Conservation (phyloP, 352 stramenopile species). For the Pythium aristosporum region DNA sequence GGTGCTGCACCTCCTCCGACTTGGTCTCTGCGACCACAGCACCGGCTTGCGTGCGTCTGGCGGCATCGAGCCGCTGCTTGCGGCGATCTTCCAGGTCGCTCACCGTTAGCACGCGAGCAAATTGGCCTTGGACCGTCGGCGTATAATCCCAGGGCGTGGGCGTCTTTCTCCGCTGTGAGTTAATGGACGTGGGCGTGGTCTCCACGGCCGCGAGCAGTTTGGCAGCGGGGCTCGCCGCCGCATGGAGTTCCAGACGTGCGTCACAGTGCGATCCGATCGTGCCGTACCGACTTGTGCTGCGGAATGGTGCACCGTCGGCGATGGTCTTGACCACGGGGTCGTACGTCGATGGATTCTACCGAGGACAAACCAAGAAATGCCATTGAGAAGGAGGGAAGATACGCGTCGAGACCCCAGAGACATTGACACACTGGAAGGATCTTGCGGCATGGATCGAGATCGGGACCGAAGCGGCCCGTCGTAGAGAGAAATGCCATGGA, state of each 20-base stretch:
- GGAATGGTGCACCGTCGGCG: conserved; percentile 12
- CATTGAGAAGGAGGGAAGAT: background rate
- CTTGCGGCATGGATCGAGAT: conserved; percentile 36
- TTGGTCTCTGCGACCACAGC: background rate
- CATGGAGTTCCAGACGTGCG: conserved; percentile 2
- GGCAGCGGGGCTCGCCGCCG: conserved; percentile 12
- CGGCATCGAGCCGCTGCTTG: conserved; percentile 2
- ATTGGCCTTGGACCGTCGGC: conserved; percentile 38
- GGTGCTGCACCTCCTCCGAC: conserved; percentile 15
- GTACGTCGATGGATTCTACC: conserved; percentile 52
- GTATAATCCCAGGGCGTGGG: conserved; percentile 42
- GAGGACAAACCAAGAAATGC: background rate
- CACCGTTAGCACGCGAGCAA: conserved; percentile 41
- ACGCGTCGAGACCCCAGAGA: background rate
- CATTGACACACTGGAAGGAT: conserved; percentile 29
- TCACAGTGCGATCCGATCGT: conserved; percentile 44
- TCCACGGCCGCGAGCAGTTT: conserved; percentile 7
- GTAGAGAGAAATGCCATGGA: conserved; percentile 50
- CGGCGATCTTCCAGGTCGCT: conserved; percentile 32
- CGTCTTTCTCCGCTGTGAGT: conserved; percentile 11
- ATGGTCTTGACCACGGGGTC: conserved; percentile 23
- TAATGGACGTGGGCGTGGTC: background rate
- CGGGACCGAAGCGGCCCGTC: conserved; percentile 46
- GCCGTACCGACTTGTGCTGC: conserved; percentile 26
- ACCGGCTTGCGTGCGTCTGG: conserved; percentile 1